Evolutionary conservation across 257 asterid species (phyloP).

Genomic region (Primulina eburnea): DNA sequence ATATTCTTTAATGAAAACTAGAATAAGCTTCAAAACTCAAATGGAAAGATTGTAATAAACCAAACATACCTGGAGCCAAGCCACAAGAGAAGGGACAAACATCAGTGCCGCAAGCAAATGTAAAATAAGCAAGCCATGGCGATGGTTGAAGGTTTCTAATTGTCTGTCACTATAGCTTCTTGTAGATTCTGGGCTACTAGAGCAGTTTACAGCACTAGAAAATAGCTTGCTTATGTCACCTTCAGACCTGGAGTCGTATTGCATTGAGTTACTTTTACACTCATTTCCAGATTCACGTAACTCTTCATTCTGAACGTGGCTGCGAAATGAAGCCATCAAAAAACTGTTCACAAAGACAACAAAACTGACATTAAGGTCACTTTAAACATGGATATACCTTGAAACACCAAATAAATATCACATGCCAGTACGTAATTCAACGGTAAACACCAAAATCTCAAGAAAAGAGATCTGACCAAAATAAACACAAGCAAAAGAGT

Average conservation of each 20-base stretch:
- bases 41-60: neutral
- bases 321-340: constrained; percentile 82
- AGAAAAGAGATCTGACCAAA: too few species aligned
- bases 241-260: constrained; percentile 35
- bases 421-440: neutral
- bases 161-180: constrained; percentile 75
- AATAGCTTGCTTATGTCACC: constrained; percentile 37
- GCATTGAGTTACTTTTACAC: constrained; percentile 28
- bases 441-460: constrained; percentile 1
- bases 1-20: neutral
- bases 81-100: constrained; percentile 84
- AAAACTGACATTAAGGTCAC: constrained; percentile 34
- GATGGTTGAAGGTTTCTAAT: constrained; percentile 82
- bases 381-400: constrained; percentile 16
- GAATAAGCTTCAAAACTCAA: neutral
- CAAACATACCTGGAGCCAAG: constrained; percentile 82
- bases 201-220: constrained; percentile 36
- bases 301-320: constrained; percentile 60
- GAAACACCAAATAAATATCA: constrained; percentile 3
- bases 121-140: constrained; percentile 76
- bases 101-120: constrained; percentile 74
- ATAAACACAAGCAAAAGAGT: neutral
- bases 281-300: constrained; percentile 40
- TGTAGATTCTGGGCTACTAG: constrained; percentile 54
- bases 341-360: constrained; percentile 59